Percentiles rank a stretch among this genome's conserved stretches.
Evolutionary conservation across 2,329 filamentous ascomycete species (phyloP).

Genomic region (Alternaria angustiovoidea): DNA sequence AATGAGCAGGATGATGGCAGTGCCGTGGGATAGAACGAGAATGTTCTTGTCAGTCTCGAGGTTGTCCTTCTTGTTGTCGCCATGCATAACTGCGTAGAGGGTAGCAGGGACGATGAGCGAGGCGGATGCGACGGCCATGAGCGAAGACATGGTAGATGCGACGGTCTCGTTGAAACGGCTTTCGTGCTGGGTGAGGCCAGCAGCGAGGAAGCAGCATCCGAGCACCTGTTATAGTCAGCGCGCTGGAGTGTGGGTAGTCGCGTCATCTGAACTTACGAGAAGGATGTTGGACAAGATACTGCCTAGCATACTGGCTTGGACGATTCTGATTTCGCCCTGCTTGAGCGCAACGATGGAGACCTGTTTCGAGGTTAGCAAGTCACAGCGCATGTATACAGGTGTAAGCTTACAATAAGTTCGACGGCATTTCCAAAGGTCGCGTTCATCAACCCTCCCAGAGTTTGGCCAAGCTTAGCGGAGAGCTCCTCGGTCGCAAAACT

Average conservation of each 20-base stretch:
- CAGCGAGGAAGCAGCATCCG: conserved; percentile 63
- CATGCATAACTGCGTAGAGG: conserved; percentile 58
- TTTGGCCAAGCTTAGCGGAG: conserved; percentile 74
- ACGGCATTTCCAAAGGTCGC: conserved; percentile 83
- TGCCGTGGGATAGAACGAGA: conserved; percentile 61
- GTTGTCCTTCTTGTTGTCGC: conserved; percentile 46
- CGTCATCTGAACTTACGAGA: conserved; percentile 61
- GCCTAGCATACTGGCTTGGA: conserved; percentile 97
- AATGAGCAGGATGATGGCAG: conserved; percentile 62
- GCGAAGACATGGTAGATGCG: conserved; percentile 76
- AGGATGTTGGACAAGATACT: conserved; percentile 95
- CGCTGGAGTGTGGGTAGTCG: not conserved
- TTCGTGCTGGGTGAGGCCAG: conserved; percentile 56
- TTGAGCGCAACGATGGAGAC: conserved; percentile 90
- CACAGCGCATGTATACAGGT: not conserved
- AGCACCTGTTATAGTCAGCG: conserved; percentile 63
- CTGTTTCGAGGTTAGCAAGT: conserved; percentile 54
- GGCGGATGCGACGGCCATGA: conserved; percentile 65
- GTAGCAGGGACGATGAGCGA: conserved; percentile 64
- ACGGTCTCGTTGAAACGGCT: conserved; percentile 74
- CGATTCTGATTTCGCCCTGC: conserved; percentile 88
- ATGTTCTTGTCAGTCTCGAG: conserved; percentile 57
- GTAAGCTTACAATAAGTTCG: conserved; percentile 70
- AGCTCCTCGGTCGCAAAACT: conserved; percentile 83
- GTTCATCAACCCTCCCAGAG: conserved; percentile 76